These are phyloP conservation scores for Podila epigama DNA, from an alignment of 192 early-diverging fungal species.

Conservation along the genomic window DNA sequence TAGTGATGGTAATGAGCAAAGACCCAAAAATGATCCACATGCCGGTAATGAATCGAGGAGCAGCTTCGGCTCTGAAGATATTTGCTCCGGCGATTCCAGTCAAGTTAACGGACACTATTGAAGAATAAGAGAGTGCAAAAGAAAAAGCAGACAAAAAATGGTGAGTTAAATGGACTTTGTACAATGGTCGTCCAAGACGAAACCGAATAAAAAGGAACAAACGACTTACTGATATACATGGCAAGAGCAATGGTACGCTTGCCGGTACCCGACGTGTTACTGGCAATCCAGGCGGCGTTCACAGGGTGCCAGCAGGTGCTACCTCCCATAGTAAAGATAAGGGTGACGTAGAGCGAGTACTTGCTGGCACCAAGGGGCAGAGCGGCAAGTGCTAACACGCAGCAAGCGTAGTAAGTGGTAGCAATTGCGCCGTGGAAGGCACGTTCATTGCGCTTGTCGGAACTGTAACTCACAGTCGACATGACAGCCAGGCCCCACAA, in stretches of 20 bases:
- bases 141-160: background rate
- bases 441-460: constrained; percentile 29
- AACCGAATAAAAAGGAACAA: background rate
- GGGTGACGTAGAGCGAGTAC: constrained; percentile 20
- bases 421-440: constrained; percentile 27
- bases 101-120: constrained; percentile 43
- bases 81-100: constrained; percentile 39
- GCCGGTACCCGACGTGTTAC: constrained; percentile 46
- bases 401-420: constrained; percentile 31
- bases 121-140: background rate
- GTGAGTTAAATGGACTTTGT: too few species aligned
- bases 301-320: constrained; percentile 44
- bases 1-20: constrained; percentile 25
- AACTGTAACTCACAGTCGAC: constrained; percentile 32
- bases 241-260: constrained; percentile 51
- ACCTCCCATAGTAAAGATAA: constrained; percentile 46
- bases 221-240: constrained; percentile 50
- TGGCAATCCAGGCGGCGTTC: constrained; percentile 51
- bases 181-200: too few species aligned
- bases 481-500: constrained; percentile 27
- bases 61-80: constrained; percentile 48
- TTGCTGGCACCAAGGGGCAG: constrained; percentile 25
- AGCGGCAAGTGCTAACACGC: constrained; percentile 26
- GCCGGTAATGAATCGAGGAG: constrained; percentile 58
- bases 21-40: constrained; percentile 59